Percentiles rank a stretch among this genome's conserved stretches.
Conservation (phyloP, 225 moss, liverwort and hornwort species). For the Sphagnum tenellum region DNA sequence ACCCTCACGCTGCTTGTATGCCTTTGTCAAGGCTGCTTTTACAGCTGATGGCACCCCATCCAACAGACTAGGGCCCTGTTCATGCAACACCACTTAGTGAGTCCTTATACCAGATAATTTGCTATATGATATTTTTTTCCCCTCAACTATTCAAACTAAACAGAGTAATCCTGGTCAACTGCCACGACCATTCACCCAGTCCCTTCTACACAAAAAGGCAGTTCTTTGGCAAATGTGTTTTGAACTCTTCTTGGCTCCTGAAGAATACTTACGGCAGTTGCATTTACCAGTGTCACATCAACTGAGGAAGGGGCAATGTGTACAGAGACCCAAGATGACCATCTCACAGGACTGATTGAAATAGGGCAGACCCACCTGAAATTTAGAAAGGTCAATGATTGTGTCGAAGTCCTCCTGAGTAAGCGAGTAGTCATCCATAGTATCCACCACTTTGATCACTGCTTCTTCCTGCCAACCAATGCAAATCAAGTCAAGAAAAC, state of each 20-base stretch:
- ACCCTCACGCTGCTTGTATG: slow-evolving; percentile 69
- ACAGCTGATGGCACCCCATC: slow-evolving; percentile 84
- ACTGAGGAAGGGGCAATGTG: too few relatives aligned
- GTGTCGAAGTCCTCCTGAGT: slow-evolving; percentile 88
- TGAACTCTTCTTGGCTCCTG: too few relatives aligned
- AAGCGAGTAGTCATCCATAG: slow-evolving; percentile 80
- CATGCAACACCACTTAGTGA: slow-evolving; percentile 3
- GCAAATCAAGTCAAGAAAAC: neutral
- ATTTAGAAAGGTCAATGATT: slow-evolving; percentile 60
- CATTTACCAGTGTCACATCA: too few relatives aligned
- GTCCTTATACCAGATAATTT: neutral
- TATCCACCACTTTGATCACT: slow-evolving; percentile 65
- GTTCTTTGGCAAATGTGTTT: too few relatives aligned
- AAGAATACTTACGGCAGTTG: too few relatives aligned
- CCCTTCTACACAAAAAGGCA: too few relatives aligned
- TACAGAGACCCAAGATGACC: too few relatives aligned
- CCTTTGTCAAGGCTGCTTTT: slow-evolving; percentile 81
- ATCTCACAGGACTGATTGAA: too few relatives aligned
- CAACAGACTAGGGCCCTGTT: slow-evolving; percentile 66
- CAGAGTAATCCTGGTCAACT: too few relatives aligned
- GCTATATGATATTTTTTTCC: too few relatives aligned
- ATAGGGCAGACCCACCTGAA: slow-evolving; percentile 38
- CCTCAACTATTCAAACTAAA: too few relatives aligned
- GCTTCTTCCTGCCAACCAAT: slow-evolving; percentile 62
- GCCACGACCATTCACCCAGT: too few relatives aligned